These are phyloP conservation scores for Phytophthora litchii DNA, from an alignment of 352 stramenopile species.

Conservation along the genomic window DNA sequence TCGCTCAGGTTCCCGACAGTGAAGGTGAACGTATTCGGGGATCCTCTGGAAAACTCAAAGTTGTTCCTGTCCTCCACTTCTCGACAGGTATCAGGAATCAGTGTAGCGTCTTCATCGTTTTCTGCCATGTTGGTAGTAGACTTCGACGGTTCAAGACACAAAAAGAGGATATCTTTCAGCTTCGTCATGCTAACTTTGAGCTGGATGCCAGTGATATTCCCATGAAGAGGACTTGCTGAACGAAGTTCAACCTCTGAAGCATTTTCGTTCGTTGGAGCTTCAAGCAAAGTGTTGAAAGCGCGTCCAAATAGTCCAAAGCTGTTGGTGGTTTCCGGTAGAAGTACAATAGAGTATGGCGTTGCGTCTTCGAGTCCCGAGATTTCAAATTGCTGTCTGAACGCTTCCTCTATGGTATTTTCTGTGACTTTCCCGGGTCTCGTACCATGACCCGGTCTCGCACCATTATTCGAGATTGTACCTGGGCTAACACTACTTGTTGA, in stretches of 20 bases:
- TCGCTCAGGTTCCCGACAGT: constrained; percentile 60
- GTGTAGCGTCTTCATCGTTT: constrained; percentile 1
- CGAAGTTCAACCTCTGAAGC: constrained; percentile 57
- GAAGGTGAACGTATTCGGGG: constrained; percentile 42
- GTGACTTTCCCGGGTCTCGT: not conserved
- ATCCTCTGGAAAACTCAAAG: constrained; percentile 29
- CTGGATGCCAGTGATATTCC: constrained; percentile 47
- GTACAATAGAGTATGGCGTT: constrained; percentile 53
- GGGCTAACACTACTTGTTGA: not conserved
- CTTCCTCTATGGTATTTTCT: not conserved
- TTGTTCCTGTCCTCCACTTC: constrained; percentile 38
- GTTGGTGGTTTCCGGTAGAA: constrained; percentile 67
- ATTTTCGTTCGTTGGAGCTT: constrained; percentile 68
- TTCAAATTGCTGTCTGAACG: constrained; percentile 37
- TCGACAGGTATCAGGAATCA: constrained; percentile 16
- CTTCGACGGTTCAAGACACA: constrained; percentile 31
- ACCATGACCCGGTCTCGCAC: not conserved
- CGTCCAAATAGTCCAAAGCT: constrained; percentile 70
- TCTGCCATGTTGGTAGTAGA: not conserved
- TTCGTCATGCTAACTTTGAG: constrained; percentile 64
- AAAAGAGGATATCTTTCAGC: constrained; percentile 56
- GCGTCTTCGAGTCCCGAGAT: constrained; percentile 52
- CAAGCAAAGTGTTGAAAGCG: constrained; percentile 47
- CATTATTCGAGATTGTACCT: not conserved
- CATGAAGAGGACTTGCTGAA: constrained; percentile 33